Conservation (phyloP, 768 basidiomycete species). For the Rhizopogon roseolus region DNA sequence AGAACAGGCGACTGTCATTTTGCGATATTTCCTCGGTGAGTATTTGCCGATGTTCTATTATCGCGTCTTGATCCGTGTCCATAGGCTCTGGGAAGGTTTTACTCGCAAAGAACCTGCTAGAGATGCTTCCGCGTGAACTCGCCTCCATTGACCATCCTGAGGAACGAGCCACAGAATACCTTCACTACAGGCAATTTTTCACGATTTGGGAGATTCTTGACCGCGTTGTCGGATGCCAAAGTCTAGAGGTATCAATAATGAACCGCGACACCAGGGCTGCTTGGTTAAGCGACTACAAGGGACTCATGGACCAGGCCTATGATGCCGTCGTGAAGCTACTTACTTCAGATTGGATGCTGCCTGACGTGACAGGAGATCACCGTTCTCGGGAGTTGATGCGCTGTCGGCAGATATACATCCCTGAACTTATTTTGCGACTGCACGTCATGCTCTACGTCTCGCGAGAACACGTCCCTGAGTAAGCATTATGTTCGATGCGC, state of each 20-base stretch:
- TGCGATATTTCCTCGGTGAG: slow-evolving; percentile 87
- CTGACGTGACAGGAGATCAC: slow-evolving; percentile 47
- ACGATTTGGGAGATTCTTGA: slow-evolving; percentile 65
- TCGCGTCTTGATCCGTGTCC: not conserved
- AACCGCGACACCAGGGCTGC: slow-evolving; percentile 50
- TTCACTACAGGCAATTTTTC: slow-evolving; percentile 81
- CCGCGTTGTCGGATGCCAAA: slow-evolving; percentile 55
- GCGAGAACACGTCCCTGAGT: slow-evolving; percentile 61
- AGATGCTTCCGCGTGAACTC: slow-evolving; percentile 60
- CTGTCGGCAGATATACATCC: slow-evolving; percentile 87
- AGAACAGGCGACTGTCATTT: slow-evolving; percentile 81
- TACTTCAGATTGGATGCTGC: slow-evolving; percentile 73
- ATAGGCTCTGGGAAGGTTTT: slow-evolving; percentile 71
- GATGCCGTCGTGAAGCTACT: slow-evolving; percentile 67
- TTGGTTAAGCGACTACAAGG: slow-evolving; percentile 65
- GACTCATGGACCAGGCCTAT: slow-evolving; percentile 56
- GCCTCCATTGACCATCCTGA: slow-evolving; percentile 61
- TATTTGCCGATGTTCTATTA: not conserved
- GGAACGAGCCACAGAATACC: slow-evolving; percentile 66
- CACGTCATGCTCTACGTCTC: slow-evolving; percentile 71
- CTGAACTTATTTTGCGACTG: slow-evolving; percentile 83
- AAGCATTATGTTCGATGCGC: slow-evolving; percentile 22
- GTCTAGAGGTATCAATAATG: slow-evolving; percentile 51
- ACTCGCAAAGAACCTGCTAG: slow-evolving; percentile 56
- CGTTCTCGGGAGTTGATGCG: slow-evolving; percentile 65